Percentiles rank a stretch among this genome's conserved stretches.
Evolutionary conservation across 1,139 yeast genomes (phyloP).

Genomic region (Saccharomyces pastorianus): DNA sequence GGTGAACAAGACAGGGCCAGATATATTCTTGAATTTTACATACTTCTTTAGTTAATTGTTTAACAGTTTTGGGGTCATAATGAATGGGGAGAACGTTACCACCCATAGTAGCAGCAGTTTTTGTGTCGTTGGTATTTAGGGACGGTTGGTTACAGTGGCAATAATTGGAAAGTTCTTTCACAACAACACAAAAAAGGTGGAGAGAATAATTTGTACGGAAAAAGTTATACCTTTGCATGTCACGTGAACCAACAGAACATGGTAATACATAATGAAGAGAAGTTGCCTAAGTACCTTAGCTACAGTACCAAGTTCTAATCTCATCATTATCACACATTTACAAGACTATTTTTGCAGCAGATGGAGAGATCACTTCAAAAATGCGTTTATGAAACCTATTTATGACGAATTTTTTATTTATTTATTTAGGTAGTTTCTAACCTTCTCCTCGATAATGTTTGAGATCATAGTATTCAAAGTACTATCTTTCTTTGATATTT

Average conservation of each 20-base stretch:
- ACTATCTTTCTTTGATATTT: slow-evolving; percentile 37
- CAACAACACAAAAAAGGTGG: not conserved
- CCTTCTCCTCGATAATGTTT: slow-evolving; percentile 21
- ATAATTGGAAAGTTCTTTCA: not conserved
- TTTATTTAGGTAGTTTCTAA: slow-evolving; percentile 13
- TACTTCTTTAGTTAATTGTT: slow-evolving; percentile 25
- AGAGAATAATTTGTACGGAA: not conserved
- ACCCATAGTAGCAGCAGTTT: slow-evolving; percentile 10
- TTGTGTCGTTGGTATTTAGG: not conserved
- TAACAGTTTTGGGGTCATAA: slow-evolving; percentile 31
- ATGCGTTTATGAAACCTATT: not conserved
- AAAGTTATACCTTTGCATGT: not conserved
- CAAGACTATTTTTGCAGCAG: not conserved
- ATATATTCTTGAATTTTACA: slow-evolving; percentile 1
- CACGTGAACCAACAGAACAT: not conserved
- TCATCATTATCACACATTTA: too few relatives aligned
- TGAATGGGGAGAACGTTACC: slow-evolving; percentile 30
- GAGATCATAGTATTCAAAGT: slow-evolving; percentile 17
- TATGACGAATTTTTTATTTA: not conserved
- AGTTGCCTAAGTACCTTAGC: not conserved
- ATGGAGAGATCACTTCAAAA: not conserved
- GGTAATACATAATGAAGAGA: not conserved
- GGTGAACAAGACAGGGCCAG: not conserved
- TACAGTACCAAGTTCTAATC: not conserved
- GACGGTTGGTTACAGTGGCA: not conserved